Evolutionary conservation across 108 stramenopile species (phyloP), one percentile per base, ranked within the genome.

Genomic region (Thalassiosira profunda): DNA sequence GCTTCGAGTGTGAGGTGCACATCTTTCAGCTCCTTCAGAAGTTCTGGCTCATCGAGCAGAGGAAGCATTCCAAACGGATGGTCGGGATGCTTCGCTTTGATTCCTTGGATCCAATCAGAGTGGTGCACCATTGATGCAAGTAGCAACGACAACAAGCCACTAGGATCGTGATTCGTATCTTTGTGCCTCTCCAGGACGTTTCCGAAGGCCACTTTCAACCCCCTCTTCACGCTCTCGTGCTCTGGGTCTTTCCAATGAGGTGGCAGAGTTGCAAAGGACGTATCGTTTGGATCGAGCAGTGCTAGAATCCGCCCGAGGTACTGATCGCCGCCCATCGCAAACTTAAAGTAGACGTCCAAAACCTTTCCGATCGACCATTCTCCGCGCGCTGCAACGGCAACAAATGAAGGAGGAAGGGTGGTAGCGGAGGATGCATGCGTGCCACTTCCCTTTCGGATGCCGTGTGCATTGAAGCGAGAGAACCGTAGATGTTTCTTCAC

Each of bases 301-400:
- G 72, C 26, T 28, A 84, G 58, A 0, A 71, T 28, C 21, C 67
- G 58, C 14, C 83, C 79, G 10, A 80, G 38, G 37, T 80, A 84
- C 6, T 76, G 38, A 58, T 80, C 83, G 12, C 83, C 74, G 5
- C 47, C 37, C 55, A 30, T 36, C 3, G 68, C 67, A 76, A 76
- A 80, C 15, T 63, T 29, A 30, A 64, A 84, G 33, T 80, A 84
- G 2, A 84, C 29, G 46, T 84, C 79, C 12, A 80, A 20, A 23
- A 84, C 49, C 17, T 42, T 46, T 1, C 79, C 84, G 26, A 77
- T 58, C 4, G 36, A 48, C 84, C 75, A 84, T 15, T 81, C 84
- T 4, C 79, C 84, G 6, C 74, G 42, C 6, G 46, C 28, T 2
- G 68, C 67, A 51, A 85, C 56, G 10, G 80, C 64, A 24, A 63